Evolutionary conservation across 2,329 filamentous ascomycete genomes (phyloP), one percentile per base, ranked within the genome.

Genomic region (Herpotrichia juniperi): DNA sequence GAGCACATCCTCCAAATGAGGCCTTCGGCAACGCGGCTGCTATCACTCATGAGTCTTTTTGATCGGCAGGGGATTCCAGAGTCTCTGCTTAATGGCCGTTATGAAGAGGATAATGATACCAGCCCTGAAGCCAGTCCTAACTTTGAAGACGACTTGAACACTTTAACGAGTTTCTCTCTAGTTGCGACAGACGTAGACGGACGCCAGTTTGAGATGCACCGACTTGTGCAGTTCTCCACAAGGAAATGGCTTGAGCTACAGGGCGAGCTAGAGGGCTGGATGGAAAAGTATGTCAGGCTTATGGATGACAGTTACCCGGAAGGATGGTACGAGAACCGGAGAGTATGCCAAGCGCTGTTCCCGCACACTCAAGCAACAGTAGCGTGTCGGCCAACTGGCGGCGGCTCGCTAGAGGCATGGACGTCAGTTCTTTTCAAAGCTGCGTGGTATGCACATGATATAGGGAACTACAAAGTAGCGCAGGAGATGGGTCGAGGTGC

Each of bases 21-120:
- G n/a, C 52, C 52, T 0, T 32, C 67, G 4, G 79, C 79, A 8
- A 68, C 78, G 2, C 59, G 77, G 14, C 58, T 81, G 9, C 55
- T 82, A 0, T 77, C 76, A 1, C 66, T 81, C 10, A 66, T 66
- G 61, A 54, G 58, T 21, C 35, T 64, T 14, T 64, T 64, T 17
- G 37, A 62, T 42, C 48, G 50, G 4, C 54, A 58, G 26, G 51
- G 35, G 1, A 66, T 66, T 11, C 59, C 63, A 2, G 52, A 4
- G 76, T 39, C 50, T 4, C 50, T 67, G 3, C 56, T 67, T 19
- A n/a, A 28, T 1, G 26, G 39, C 11, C 43, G 42, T 2, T 66
- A 66, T 45, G 6, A 14, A 35, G 48, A 43, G 17, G 34, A 48
- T n/a, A 37, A 24, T 3, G 42, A 46, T 46, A 17, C 4, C 14